A percentile compares a stretch with the other conserved stretches of the same genome.
phyloP scores from a whole-genome alignment of 1,284 basidiomycete genomes.

The Leccinum solheimii region DNA sequence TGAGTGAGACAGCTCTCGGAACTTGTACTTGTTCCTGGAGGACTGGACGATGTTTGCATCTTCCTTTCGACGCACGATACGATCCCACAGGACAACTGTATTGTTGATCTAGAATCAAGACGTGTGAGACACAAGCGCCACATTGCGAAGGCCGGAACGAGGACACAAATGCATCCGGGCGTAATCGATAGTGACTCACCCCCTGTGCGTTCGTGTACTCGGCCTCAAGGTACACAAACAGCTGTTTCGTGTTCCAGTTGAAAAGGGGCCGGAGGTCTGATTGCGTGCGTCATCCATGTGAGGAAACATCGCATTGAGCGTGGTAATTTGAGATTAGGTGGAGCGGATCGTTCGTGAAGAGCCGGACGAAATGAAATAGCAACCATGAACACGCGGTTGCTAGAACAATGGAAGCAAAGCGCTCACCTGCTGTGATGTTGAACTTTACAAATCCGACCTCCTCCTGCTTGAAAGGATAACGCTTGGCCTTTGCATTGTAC shows the following conservation, averaged over 20 bases:
- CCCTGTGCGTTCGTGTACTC: conserved; percentile 74
- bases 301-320: conserved; percentile 2
- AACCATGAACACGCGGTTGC: conserved; percentile 28
- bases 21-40: conserved; percentile 76
- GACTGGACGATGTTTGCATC: conserved; percentile 65
- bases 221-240: conserved; percentile 82
- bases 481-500: conserved; percentile 54
- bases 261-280: conserved; percentile 80
- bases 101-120: conserved; percentile 62
- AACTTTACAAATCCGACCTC: conserved; percentile 79
- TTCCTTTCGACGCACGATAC: conserved; percentile 76
- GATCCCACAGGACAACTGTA: conserved; percentile 89
- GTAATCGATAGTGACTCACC: conserved; percentile 45
- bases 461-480: conserved; percentile 57
- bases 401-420: conserved; percentile 32
- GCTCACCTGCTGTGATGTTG: conserved; percentile 70
- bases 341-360: conserved; percentile 13
- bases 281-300: conserved; percentile 6
- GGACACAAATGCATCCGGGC: conserved; percentile 11
- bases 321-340: conserved; percentile 22
- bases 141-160: conserved; percentile 7
- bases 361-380: conserved; percentile 28
- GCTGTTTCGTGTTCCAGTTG: conserved; percentile 93
- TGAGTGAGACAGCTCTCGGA: conserved; percentile 72
- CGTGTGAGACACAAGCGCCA: conserved; percentile 9